These are phyloP conservation scores for Rhizophagus clarus DNA, from an alignment of 192 early-diverging fungal genomes.

Conservation along the genomic window DNA sequence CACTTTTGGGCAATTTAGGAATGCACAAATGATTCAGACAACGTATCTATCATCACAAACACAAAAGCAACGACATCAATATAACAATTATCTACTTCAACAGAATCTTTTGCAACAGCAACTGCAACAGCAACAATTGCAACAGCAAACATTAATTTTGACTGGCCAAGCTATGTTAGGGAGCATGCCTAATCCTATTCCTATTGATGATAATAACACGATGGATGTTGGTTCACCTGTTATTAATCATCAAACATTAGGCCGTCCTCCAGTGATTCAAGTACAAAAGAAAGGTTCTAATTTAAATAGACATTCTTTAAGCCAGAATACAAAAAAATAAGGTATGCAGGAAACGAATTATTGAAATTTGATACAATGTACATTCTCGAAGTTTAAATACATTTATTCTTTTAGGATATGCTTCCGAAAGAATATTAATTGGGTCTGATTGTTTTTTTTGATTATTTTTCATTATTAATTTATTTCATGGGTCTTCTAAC, in stretches of 20 bases:
- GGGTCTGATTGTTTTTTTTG: not conserved
- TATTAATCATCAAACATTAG: not conserved
- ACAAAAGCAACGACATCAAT: not conserved
- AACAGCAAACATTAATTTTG: not conserved
- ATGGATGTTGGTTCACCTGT: not conserved
- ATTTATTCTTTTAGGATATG: not conserved
- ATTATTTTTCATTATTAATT: not conserved
- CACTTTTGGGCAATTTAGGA: not conserved
- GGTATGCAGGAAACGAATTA: not conserved
- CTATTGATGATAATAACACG: not conserved
- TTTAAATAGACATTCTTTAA: not conserved
- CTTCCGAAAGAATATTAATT: not conserved
- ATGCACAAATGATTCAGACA: not conserved
- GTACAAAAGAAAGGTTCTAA: not conserved
- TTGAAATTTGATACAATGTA: not conserved
- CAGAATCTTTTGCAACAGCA: not conserved
- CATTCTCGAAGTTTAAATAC: not conserved
- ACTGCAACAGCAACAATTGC: not conserved
- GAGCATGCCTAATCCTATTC: not conserved
- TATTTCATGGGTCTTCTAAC: not conserved
- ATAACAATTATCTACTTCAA: not conserved
- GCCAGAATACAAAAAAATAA: not conserved
- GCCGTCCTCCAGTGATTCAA: not conserved
- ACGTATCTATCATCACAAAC: not conserved
- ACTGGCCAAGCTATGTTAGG: not conserved